These are phyloP conservation scores for Begonia fuchsioides DNA, from an alignment of 306 rosid genomes.

Conservation along the genomic window DNA sequence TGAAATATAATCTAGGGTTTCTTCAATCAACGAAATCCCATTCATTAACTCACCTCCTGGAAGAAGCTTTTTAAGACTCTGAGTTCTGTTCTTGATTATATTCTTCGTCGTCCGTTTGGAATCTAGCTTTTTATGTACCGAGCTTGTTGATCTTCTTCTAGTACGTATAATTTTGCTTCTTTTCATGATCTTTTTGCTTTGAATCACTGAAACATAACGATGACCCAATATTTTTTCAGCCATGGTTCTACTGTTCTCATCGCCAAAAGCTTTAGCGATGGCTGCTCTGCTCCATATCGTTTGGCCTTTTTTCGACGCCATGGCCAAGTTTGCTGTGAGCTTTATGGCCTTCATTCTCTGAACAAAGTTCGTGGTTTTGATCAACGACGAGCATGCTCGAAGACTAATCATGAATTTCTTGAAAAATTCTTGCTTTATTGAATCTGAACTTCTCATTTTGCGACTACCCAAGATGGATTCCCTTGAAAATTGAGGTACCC, in stretches of 20 bases:
- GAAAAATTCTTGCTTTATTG: constrained; percentile 46
- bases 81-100: constrained; percentile 41
- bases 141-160: constrained; percentile 6
- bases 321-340: constrained; percentile 68
- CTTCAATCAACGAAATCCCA: constrained; percentile 42
- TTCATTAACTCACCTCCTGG: constrained; percentile 75
- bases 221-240: constrained; percentile 15
- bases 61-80: constrained; percentile 36
- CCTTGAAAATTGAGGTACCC: constrained; percentile 11
- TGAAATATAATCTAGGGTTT: constrained; percentile 73
- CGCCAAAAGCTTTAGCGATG: constrained; percentile 22
- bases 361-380: constrained; percentile 30
- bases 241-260: constrained; percentile 3
- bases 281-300: constrained; percentile 62
- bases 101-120: constrained; percentile 26
- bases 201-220: background rate
- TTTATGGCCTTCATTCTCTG: constrained; percentile 71
- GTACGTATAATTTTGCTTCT: constrained; percentile 17
- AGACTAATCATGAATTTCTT: constrained; percentile 53
- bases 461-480: no score
- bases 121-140: background rate
- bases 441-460: constrained; percentile 37
- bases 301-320: constrained; percentile 45
- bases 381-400: constrained; percentile 29
- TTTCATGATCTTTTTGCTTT: constrained; percentile 31